Base-by-base conservation (phyloP, 129 eudicot species). In the Scalesia atractyloides region DNA sequence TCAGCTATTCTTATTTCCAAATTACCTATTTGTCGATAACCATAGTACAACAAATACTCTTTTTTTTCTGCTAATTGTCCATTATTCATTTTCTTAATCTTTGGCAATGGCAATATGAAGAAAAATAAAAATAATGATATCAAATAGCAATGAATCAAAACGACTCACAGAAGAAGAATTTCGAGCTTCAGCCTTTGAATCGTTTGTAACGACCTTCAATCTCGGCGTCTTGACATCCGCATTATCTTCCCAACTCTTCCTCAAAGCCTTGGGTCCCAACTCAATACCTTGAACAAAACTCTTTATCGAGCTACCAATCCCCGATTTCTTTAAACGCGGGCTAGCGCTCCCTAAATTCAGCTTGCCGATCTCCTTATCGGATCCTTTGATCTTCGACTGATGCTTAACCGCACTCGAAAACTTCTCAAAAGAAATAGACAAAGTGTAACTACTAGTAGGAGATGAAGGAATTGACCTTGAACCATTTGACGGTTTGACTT, bases 161-260 rank as follows among this genome's bases (percentile, higher is more conserved):
- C 0, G 30, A 89, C 96, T 87, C 80, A 93, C 98, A 33, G 96
- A 85, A 50, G 80, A 73, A 73, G 95, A 85, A 8, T 7, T 41
- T 72, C 95, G 65, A 50, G 88, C 68, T 24, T 88, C 88, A 47
- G 83, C 65, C 79, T 83, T 87, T 26, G 69, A 30, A 48, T 87
- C 88, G 71, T 57, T 81, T 66, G 76, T 92, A 58, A 52, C 60
- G 83, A 82, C 70, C 76, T 82, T 89, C 80, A 79, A 62, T 81
- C 84, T 84, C 16, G 91, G 95, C 80, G 86, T 75, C 82, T 80
- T 92, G 69, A 77, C 61, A 75, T 92, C 98, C 89, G 85, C 81
- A 74, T 84, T 87, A 64, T 97, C 98, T 82, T 93, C 98, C 98
- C 98, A 93, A 46, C 98, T 89, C 87, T 88, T 93, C 47, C 98